Base-by-base conservation (phyloP, 345 rosid species). In the Barbarea vulgaris region DNA sequence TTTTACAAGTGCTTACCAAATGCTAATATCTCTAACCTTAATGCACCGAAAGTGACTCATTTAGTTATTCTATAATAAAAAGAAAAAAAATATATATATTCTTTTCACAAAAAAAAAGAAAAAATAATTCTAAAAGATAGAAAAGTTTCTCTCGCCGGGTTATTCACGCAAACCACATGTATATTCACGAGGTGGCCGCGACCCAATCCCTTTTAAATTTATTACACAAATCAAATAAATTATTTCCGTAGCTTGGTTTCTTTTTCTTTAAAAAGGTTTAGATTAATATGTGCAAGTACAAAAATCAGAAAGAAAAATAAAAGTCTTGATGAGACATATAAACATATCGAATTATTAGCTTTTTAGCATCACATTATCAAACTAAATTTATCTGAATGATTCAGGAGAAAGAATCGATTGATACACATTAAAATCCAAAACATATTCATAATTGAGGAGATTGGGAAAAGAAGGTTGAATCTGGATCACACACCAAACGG, bases 401-500 rank as follows among this genome's bases (percentile, higher is more conserved):
- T 46, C 25, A 25, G 12, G 39, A 54, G 28, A 55, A 25, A 65
- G 6, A 54, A 53, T 41, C 2, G 13, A 36, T 48, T 25, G 48
- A 34, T 37, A 19, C 19, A 62, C 67, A 63, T 24, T 25, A 57
- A 74, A 74, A 48, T 67, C 60, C 53, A 67, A 75, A 67, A 21
- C 17, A 75, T 11, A 36, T 51, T n/a, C 62, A 59, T 60, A n/a
- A 50, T 61, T 60, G 68, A 68, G 63, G 59, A 60, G 79, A 76
- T 76, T 28, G 28, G 69, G 47, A 12, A 76, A 75, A 48, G n/a
- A 42, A 31, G 64, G 39, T 41, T 61, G 58, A 53, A 76, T 41
- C 61, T 76, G 80, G 21, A 76, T 69, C 70, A 61, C 70, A 69
- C 75, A 69, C 48, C 30, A 27, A 58, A 58, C 7, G 19, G 17